phyloP scores from a whole-genome alignment of 139 green algal species.

The Coelastrella sp. region DNA sequence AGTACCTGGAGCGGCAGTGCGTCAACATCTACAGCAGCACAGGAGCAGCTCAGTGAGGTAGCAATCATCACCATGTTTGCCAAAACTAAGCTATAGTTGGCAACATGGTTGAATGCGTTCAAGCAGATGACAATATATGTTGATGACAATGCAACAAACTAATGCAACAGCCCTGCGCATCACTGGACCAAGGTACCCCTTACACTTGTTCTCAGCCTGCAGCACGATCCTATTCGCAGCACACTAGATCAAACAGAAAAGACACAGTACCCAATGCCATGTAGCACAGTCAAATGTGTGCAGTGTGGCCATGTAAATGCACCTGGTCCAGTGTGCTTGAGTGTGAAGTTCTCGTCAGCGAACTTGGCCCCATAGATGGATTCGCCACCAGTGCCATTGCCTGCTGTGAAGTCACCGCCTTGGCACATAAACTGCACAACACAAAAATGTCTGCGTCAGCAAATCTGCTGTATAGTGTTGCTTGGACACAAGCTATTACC shows the following conservation, averaged over 20 bases:
- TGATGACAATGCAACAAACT: neutral
- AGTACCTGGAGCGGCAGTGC: too few relatives aligned
- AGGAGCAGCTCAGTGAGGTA: too few relatives aligned
- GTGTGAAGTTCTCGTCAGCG: constrained; percentile 86
- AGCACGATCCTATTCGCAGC: neutral
- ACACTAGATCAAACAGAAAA: neutral
- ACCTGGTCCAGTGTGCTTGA: constrained; percentile 84
- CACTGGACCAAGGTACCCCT: too few relatives aligned
- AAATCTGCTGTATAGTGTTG: neutral
- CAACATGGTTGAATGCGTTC: too few relatives aligned
- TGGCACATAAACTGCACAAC: constrained; percentile 74
- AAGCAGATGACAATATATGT: neutral
- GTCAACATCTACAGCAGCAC: too few relatives aligned
- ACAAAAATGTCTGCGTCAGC: neutral
- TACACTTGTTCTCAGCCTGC: neutral
- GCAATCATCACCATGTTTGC: too few relatives aligned
- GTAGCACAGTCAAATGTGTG: neutral
- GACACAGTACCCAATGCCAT: neutral
- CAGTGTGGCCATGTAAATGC: neutral
- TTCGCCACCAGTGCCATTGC: constrained; percentile 85
- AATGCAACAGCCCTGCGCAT: too few relatives aligned
- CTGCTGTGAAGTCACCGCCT: constrained; percentile 78
- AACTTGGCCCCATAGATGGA: constrained; percentile 87
- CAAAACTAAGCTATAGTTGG: too few relatives aligned
- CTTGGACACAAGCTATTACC: neutral